Evolutionary conservation across 2,329 filamentous ascomycete genomes (phyloP), one percentile per base, ranked within the genome.

Genomic region (Ophiocordyceps sinensis): DNA sequence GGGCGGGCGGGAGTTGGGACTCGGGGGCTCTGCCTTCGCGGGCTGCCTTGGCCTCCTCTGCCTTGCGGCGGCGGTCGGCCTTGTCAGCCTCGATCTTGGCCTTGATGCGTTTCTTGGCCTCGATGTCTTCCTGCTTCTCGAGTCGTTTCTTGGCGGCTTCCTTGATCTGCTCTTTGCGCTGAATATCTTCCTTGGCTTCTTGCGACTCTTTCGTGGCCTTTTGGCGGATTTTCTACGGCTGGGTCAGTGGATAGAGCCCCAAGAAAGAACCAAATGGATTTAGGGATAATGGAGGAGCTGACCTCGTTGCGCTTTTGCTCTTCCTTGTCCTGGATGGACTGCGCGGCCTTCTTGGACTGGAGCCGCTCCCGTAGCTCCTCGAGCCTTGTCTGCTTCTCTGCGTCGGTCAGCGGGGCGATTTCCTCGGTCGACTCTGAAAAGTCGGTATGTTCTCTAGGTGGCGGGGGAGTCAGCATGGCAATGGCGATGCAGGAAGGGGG

Each of bases 81-180:
- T 93, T 95, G 66, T 96, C 88, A 13, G 84, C 88, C 51, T 91
- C 88, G 48, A 98, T 94, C 71, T 88, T 88, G 43, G 86, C 88
- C 64, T 87, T 82, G 59, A 95, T 89, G 30, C 84, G 77, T 62
- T 82, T 85, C 69, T 89, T 91, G 11, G 86, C 89, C 36, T 86
- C 85, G 9, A 82, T 61, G 41, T 96, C 91, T 14, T 82, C 85
- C 35, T 75, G 66, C 67, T 95, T 95, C 66, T 98, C 91, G 53
- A 81, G 76, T 41, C 81, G 79, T 68, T 95, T 95, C 53, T 78
- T 76, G 40, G 80, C 80, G 0, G 86, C 88, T 51, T 94, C 86
- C 62, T 95, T 94, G 57, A 95, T 76, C 57, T 86, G 85, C 65
- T 96, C 85, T 59, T 94, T 91, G 54, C 80, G 81, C 52, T 79